Base-by-base conservation (phyloP, 2,329 filamentous ascomycete genomes). In the Periconia sp. region DNA sequence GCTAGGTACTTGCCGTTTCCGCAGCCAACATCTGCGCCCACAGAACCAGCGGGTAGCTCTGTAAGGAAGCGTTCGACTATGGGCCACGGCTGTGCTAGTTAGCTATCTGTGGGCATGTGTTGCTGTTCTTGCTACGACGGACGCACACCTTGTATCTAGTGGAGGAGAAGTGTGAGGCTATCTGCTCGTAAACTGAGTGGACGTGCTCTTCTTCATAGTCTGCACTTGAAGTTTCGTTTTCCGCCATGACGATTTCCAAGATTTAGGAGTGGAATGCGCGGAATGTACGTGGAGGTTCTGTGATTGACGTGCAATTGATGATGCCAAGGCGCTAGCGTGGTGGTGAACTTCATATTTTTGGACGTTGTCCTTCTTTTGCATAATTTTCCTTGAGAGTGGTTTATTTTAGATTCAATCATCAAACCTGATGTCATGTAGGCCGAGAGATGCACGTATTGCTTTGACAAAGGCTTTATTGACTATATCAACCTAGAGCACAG, bases 1-100 rank as follows among this genome's bases (percentile, higher is more conserved):
- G 81, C 76, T 48, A 97, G 77, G 69, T 97, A 96, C 77, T 97
- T 97, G 56, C 94, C 94, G 73, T 99, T 99, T 46, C 94, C 94
- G 72, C 94, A 97, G 48, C 94, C 94, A 43, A 97, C 79, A 71
- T 99, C 94, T 22, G 96, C 78, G 8, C 94, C 94, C 42, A 97
- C 73, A 36, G 88, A 81, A 18, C 92, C 92, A 10, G 84, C 73
- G 0, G 78, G 66, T 34, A 88, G 81, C 22, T 76, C 74, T 36
- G 77, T 73, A 24, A 97, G 80, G 68, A 96, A 97, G 24, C 77
- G 76, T 50, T 91, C 83, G 42, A 97, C 88, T 57, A 95, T 86
- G 16, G 94, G 94, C 94, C 94, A 99, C 48, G 94, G 91, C 83
- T 86, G 49, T 86, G 49, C 22, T 24, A n/a, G n/a, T n/a, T n/a